Base-by-base conservation (phyloP, 768 basidiomycete genomes). In the Collybia sordida region DNA sequence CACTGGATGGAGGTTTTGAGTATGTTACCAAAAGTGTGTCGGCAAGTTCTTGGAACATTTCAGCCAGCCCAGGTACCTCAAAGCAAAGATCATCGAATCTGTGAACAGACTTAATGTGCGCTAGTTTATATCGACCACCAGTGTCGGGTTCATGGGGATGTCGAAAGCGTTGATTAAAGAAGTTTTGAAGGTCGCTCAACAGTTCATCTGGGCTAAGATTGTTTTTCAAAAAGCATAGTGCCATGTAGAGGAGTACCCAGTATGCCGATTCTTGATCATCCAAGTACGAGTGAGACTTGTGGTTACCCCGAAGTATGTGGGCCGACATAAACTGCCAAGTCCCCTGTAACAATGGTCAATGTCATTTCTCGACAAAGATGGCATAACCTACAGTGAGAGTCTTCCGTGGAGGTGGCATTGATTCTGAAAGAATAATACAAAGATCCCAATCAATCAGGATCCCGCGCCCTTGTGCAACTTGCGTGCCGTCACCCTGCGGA, bases 261-360 rank as follows among this genome's bases (percentile, higher is more conserved):
- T 36, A 37, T n/a, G 24, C 35, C 24, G 45, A 37, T 24, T 46
- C 45, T 18, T 18, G 45, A 15, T 46, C 22, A 17, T 46, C 45
- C 45, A 34, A 19, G 14, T 22, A 6, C 6, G 11, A 28, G 11
- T 45, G 18, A 18, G 18, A 18, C 22, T 34, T 34, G 39, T 41
- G 2, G 1, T 14, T 41, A 24, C 19, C 41, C 41, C 25, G 41
- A 21, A 42, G 41, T 7, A 42, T 21, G n/a, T 12, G 23, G 4
- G 22, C 41, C 17, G 41, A 42, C 41, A 42, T 42, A 24, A 42
- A 42, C 4, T 42, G 41, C 41, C 41, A 42, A 14, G 41, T 42
- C 22, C 43, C 43, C 43, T 44, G n/a, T 31, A 21, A 21, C 28
- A 0, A 3, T 19, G 1, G 8, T 44, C 18, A 44, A 34, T 31